phyloP scores from a whole-genome alignment of 345 rosid genomes.

The Salix caprea region DNA sequence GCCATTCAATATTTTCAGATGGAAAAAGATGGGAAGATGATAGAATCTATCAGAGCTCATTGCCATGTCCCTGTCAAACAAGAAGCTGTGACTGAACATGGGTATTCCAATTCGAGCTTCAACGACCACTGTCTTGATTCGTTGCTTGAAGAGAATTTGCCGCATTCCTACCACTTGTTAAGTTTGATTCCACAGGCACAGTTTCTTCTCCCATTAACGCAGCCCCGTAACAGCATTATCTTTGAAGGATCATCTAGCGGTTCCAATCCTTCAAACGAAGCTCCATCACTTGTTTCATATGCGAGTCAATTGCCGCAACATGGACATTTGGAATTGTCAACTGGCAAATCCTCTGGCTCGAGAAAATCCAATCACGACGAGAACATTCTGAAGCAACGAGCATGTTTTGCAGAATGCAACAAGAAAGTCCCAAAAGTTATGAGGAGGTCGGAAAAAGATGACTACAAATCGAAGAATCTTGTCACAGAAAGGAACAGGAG shows the following conservation, averaged over 20 bases:
- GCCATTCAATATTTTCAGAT: conserved; percentile 39
- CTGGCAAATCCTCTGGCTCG: conserved; percentile 18
- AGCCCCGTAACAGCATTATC: conserved; percentile 22
- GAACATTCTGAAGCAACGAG: conserved; percentile 18
- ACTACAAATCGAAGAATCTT: conserved; percentile 65
- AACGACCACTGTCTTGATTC: conserved; percentile 7
- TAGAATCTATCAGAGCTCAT: conserved; percentile 43
- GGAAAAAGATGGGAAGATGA: conserved; percentile 48
- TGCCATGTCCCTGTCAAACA: conserved; percentile 32
- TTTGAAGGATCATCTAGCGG: conserved; percentile 49
- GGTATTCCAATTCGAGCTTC: conserved; percentile 8
- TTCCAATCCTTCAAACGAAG: conserved; percentile 41
- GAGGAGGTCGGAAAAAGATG: conserved; percentile 30
- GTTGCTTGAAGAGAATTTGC: conserved; percentile 20
- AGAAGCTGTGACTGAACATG: conserved; percentile 22
- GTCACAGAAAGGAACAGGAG: conserved; percentile 76
- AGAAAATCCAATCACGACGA: conserved; percentile 10
- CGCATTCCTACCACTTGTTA: conserved; percentile 11
- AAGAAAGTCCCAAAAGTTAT: conserved; percentile 17
- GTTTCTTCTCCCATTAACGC: conserved; percentile 15
- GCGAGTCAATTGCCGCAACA: conserved; percentile 18
- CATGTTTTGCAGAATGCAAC: conserved; percentile 13
- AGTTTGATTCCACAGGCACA: conserved; percentile 19
- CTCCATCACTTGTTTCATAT: conserved; percentile 23
- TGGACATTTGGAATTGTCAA: conserved; percentile 19